These are phyloP conservation scores for Ophiostoma fasciatum DNA, from an alignment of 2,329 filamentous ascomycete species.

Conservation along the genomic window DNA sequence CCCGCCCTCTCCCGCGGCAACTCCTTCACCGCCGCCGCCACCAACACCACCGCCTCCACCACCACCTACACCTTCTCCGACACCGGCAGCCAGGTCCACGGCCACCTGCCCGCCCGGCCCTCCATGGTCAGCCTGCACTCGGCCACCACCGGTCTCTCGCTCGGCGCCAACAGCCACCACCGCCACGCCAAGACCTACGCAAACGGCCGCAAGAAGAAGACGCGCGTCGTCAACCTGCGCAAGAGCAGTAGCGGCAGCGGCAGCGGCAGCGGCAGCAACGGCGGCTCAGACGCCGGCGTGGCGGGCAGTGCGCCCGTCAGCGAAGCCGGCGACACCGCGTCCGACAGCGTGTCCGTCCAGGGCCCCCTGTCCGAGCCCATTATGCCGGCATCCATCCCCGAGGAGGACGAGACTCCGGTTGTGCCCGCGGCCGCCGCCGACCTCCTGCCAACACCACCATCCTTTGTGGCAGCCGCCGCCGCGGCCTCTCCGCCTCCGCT, in stretches of 20 bases:
- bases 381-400: constrained; percentile 39
- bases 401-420: constrained; percentile 32
- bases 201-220: constrained; percentile 61
- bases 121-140: constrained; percentile 49
- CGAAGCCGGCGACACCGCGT: constrained; percentile 33
- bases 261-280: constrained; percentile 27
- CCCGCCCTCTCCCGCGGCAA: constrained; percentile 47
- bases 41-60: constrained; percentile 43
- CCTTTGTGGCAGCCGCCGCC: background rate
- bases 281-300: constrained; percentile 16
- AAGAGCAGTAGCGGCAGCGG: constrained; percentile 31
- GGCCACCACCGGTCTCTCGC: constrained; percentile 43
- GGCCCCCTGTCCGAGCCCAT: constrained; percentile 48
- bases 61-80: constrained; percentile 64
- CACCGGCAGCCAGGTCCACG: constrained; percentile 47
- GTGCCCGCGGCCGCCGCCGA: background rate
- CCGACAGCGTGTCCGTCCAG: constrained; percentile 34
- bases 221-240: constrained; percentile 67
- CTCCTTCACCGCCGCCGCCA: constrained; percentile 43
- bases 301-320: constrained; percentile 30
- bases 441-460: background rate
- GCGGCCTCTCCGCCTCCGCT: too few species aligned
- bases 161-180: constrained; percentile 43
- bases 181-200: constrained; percentile 43
- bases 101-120: constrained; percentile 51